These are phyloP conservation scores for Quercus ilex DNA, from an alignment of 306 rosid genomes.

Conservation along the genomic window DNA sequence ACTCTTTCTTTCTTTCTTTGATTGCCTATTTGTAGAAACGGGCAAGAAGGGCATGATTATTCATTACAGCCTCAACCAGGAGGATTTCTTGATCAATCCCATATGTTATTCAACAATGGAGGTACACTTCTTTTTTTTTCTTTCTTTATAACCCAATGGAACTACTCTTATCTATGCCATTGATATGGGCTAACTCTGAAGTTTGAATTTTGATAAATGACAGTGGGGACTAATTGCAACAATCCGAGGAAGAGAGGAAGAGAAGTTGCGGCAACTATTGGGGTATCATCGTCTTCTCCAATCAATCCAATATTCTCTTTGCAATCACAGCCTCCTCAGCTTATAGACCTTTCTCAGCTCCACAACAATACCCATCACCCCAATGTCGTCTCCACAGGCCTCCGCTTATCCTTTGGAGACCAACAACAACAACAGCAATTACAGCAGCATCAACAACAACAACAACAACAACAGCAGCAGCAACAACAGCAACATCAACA, in stretches of 20 bases:
- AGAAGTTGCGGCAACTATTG: slow-evolving; percentile 44
- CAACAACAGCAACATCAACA: slow-evolving; percentile 35
- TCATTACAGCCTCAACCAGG: slow-evolving; percentile 64
- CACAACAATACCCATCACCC: slow-evolving; percentile 50
- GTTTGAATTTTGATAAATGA: background rate
- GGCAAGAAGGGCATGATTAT: slow-evolving; percentile 66
- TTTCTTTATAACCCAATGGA: background rate
- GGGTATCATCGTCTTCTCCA: slow-evolving; percentile 23
- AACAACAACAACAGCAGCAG: slow-evolving; percentile 30
- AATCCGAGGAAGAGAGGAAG: slow-evolving; percentile 75
- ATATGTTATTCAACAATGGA: slow-evolving; percentile 66
- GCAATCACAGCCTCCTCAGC: slow-evolving; percentile 61
- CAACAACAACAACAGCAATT: slow-evolving; percentile 36
- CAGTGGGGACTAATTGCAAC: slow-evolving; percentile 22
- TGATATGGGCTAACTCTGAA: background rate
- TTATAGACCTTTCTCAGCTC: slow-evolving; percentile 80
- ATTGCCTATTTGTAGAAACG: slow-evolving; percentile 43
- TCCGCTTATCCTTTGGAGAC: slow-evolving; percentile 69
- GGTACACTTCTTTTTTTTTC: background rate
- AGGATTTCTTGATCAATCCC: slow-evolving; percentile 63
- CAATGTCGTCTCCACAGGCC: slow-evolving; percentile 87
- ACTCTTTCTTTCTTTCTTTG: background rate
- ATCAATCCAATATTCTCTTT: slow-evolving; percentile 43
- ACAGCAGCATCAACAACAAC: slow-evolving; percentile 24
- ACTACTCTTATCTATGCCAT: background rate